These are phyloP conservation scores for Laetiporus sulphureus DNA, from an alignment of 1,284 basidiomycete species.

Conservation along the genomic window DNA sequence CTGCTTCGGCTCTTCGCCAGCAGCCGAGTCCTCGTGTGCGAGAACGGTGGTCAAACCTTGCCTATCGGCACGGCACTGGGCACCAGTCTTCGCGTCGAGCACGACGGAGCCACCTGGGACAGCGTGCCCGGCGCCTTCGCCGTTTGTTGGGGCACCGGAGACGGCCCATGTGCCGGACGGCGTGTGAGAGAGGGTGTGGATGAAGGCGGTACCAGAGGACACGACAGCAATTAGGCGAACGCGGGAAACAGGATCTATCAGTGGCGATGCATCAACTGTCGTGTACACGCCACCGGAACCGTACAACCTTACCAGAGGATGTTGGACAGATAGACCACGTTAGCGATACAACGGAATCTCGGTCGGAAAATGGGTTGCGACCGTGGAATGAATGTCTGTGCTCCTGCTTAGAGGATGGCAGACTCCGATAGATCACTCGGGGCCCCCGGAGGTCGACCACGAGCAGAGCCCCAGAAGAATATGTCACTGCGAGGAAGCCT, in stretches of 20 bases:
- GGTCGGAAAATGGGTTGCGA: constrained; percentile 19
- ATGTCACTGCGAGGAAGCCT: constrained; percentile 76
- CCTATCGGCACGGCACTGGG: constrained; percentile 38
- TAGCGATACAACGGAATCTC: constrained; percentile 44
- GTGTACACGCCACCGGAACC: constrained; percentile 52
- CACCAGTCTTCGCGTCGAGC: constrained; percentile 54
- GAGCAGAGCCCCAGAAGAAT: constrained; percentile 49
- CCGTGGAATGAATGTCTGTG: constrained; percentile 28
- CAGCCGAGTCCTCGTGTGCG: constrained; percentile 13
- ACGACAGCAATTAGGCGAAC: constrained; percentile 61
- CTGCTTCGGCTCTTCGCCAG: constrained; percentile 14
- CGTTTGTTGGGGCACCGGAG: constrained; percentile 26
- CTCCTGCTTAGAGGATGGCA: constrained; percentile 21
- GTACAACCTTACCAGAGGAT: constrained; percentile 26
- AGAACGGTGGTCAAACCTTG: constrained; percentile 31
- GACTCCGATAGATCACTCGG: constrained; percentile 46
- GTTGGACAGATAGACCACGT: constrained; percentile 54
- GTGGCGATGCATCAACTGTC: constrained; percentile 8
- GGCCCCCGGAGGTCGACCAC: constrained; percentile 73
- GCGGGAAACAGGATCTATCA: constrained; percentile 43
- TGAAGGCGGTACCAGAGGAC: constrained; percentile 51
- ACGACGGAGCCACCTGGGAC: constrained; percentile 51
- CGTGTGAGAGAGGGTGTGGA: constrained; percentile 47
- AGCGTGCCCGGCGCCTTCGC: constrained; percentile 46
- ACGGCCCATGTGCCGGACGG: constrained; percentile 42